phyloP scores from a whole-genome alignment of 306 rosid species.

The Quercus mongolica region DNA sequence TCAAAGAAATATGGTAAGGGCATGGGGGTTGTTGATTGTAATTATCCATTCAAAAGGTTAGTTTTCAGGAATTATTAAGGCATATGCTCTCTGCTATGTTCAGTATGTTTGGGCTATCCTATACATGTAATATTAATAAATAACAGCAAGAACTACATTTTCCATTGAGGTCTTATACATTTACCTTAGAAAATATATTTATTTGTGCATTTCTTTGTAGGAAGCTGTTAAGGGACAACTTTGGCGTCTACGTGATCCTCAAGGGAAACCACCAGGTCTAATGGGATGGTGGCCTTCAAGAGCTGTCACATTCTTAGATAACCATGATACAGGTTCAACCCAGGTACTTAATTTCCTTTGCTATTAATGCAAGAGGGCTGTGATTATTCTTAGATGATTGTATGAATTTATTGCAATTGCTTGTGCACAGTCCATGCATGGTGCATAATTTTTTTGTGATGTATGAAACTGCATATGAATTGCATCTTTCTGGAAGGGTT shows the following conservation, averaged over 20 bases:
- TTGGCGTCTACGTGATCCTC: constrained; percentile 75
- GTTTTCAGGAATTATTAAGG: background rate
- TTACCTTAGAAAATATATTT: background rate
- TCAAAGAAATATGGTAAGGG: background rate
- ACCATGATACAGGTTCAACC: constrained; percentile 92
- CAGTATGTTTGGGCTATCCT: background rate
- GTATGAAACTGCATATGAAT: background rate
- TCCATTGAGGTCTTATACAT: background rate
- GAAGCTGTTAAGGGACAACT: constrained; percentile 87
- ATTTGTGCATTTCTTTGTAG: constrained; percentile 29
- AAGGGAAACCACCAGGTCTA: constrained; percentile 90
- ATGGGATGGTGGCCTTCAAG: constrained; percentile 96
- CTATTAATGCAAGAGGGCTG: background rate
- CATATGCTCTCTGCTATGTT: background rate
- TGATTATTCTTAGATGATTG: background rate
- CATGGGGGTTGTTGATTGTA: background rate
- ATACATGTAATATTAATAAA: background rate
- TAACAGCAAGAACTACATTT: background rate
- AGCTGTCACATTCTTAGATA: constrained; percentile 75
- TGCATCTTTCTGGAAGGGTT: background rate
- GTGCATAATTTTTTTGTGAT: background rate
- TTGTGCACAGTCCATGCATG: background rate
- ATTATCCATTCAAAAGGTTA: background rate
- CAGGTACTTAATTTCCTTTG: constrained; percentile 51
- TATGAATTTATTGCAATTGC: background rate